Base-by-base conservation (phyloP, 78 protist species). In the Dictyostelium brefeldianum region DNA sequence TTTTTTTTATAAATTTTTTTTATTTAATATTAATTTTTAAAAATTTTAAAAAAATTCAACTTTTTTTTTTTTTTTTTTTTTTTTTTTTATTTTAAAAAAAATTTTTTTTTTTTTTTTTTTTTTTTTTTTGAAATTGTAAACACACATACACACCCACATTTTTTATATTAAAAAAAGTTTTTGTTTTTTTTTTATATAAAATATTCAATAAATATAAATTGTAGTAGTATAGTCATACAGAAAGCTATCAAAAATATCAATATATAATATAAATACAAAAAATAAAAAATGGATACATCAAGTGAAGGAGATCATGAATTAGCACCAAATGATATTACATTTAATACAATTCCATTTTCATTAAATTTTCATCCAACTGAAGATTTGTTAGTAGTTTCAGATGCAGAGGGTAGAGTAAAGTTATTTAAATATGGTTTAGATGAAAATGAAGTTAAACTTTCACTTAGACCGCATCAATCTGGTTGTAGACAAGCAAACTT, bases 401-500 rank as follows among this genome's bases (percentile, higher is more conserved):
- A 87, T 64, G 93, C 84, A 5, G 83, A 74, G 71, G 93, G 93
- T 22, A 74, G 79, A 62, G 84, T 87, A 50, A 87, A 87, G 78
- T 64, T 87, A 84, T 84, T 27, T 74, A 73, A 57, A 73, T 87
- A 87, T 77, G 31, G 54, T 57, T 17, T 87, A 12, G 93, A 87
- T 17, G 77, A 87, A 43, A 87, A 87, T 31, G 65, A 87, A 48
- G n/a, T 46, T 12, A 27, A 75, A 36, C 47, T 87, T 12, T 43
- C 83, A 46, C 22, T 87, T 14, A 87, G 59, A 77, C 84, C 84
- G 18, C 93, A 87, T 64, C 41, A 62, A 50, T 50, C 71, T 11
- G 81, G 93, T 87, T 87, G 93, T 25, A 87, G 93, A 87, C 83
- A 87, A 65, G 93, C 93, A 36, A 51, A 57, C 29, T 87, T 87